A percentile compares a stretch with the other conserved stretches of the same genome.
Conservation (phyloP, 306 rosid genomes). For the Begonia loranthoides region DNA sequence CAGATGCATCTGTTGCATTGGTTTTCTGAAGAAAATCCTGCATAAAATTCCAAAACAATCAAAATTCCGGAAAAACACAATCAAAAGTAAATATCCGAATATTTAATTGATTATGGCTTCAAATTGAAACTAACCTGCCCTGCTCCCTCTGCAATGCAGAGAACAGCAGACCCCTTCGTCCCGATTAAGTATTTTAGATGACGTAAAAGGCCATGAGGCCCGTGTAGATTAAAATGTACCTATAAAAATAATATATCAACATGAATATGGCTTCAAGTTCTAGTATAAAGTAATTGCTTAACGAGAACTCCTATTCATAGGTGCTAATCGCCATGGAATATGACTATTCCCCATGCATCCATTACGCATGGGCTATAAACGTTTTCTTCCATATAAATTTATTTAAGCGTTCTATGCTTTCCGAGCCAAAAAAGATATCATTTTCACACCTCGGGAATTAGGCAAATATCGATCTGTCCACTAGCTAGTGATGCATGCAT, state of each 20-base stretch:
- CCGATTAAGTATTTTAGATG: conserved; percentile 79
- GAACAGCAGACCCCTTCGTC: conserved; percentile 91
- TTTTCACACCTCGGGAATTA: conserved; percentile 79
- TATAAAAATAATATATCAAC: conserved; percentile 11
- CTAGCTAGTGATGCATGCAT: conserved; percentile 96
- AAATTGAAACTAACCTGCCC: conserved; percentile 59
- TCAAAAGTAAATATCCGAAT: background rate
- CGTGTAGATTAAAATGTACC: conserved; percentile 73
- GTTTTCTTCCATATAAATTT: too few species aligned
- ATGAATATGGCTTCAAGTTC: conserved; percentile 5
- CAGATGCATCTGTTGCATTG: conserved; percentile 90
- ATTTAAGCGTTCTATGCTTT: too few species aligned
- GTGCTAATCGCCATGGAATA: too few species aligned
- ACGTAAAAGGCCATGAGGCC: conserved; percentile 73
- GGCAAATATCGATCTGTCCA: conserved; percentile 89
- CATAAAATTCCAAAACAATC: conserved; percentile 12
- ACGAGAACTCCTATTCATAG: too few species aligned
- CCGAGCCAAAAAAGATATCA: too few species aligned
- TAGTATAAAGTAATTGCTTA: background rate
- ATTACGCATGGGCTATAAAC: too few species aligned
- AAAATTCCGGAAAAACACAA: conserved; percentile 2
- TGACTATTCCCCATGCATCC: too few species aligned
- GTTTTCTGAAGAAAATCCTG: conserved; percentile 83
- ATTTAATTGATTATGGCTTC: background rate
- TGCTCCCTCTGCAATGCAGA: conserved; percentile 95